These are phyloP conservation scores for Pseudotsuga menziesii DNA, from an alignment of 75 land plant genomes.

Conservation along the genomic window DNA sequence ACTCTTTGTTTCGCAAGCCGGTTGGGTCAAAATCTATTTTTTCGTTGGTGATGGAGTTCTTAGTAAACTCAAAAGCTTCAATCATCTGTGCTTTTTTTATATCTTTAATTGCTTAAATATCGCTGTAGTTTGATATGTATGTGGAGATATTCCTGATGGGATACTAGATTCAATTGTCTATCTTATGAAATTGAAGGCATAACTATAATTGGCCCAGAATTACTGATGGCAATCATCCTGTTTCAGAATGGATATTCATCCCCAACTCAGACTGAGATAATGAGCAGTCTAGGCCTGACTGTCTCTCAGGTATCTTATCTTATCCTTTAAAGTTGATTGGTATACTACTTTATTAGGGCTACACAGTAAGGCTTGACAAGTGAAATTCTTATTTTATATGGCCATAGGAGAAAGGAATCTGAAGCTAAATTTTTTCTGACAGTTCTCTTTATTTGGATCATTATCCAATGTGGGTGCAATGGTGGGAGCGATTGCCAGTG, in stretches of 20 bases:
- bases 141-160: no score
- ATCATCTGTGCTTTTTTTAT: no score
- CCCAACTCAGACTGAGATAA: conserved; percentile 70
- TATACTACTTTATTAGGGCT: background rate
- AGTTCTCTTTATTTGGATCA: conserved; percentile 82
- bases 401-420: background rate
- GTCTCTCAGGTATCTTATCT: conserved; percentile 56
- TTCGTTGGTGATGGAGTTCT: background rate
- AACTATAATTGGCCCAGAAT: no score
- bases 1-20: no score
- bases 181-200: background rate
- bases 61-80: background rate
- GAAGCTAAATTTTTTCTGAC: background rate
- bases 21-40: background rate
- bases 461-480: conserved; percentile 64
- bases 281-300: conserved; percentile 49
- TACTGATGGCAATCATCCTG: conserved; percentile 7
- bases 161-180: background rate
- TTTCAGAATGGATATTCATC: conserved; percentile 78
- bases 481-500: conserved; percentile 64
- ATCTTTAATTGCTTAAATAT: background rate
- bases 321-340: background rate
- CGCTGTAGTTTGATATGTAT: background rate
- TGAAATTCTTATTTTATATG: background rate
- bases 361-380: background rate